phyloP scores from a whole-genome alignment of 495 filamentous ascomycete species.

The Oidiodendron maius region DNA sequence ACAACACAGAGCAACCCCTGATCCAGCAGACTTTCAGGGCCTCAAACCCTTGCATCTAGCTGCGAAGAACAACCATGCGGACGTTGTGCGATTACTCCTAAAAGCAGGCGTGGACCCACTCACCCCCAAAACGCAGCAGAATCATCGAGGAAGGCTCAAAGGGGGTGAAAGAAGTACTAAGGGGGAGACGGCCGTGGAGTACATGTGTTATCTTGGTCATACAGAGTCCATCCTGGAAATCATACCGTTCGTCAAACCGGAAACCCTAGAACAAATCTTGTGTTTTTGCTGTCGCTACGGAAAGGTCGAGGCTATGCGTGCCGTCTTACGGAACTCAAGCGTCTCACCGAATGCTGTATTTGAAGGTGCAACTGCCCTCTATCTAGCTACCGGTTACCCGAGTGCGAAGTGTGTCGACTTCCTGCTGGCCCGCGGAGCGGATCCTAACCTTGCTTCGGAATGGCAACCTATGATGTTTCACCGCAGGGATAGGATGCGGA shows the following conservation, averaged over 20 bases:
- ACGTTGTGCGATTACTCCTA: constrained; percentile 17
- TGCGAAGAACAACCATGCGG: constrained; percentile 12
- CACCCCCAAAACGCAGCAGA: constrained; percentile 21
- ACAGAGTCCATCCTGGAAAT: background rate
- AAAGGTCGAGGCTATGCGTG: constrained; percentile 8
- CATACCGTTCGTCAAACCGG: constrained; percentile 6
- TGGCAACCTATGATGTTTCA: constrained; percentile 9
- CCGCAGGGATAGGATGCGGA: background rate
- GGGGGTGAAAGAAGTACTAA: constrained; percentile 1
- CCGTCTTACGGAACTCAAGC: background rate
- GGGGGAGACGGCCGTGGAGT: constrained; percentile 13
- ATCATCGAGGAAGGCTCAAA: background rate
- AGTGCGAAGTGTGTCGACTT: constrained; percentile 4
- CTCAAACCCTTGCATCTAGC: constrained; percentile 20
- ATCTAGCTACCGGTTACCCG: constrained; percentile 3
- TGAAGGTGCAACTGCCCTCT: constrained; percentile 11
- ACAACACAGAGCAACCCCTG: constrained; percentile 20
- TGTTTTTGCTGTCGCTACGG: constrained; percentile 11
- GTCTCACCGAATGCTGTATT: constrained; percentile 9
- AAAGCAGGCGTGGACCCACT: constrained; percentile 25
- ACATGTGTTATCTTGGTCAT: constrained; percentile 10
- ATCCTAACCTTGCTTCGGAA: constrained; percentile 5
- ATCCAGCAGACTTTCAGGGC: constrained; percentile 16
- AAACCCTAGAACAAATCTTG: constrained; percentile 8
- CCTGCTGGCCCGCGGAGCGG: constrained; percentile 4